phyloP scores from a whole-genome alignment of 73 alveolate species.

The Uronychia setigera region DNA sequence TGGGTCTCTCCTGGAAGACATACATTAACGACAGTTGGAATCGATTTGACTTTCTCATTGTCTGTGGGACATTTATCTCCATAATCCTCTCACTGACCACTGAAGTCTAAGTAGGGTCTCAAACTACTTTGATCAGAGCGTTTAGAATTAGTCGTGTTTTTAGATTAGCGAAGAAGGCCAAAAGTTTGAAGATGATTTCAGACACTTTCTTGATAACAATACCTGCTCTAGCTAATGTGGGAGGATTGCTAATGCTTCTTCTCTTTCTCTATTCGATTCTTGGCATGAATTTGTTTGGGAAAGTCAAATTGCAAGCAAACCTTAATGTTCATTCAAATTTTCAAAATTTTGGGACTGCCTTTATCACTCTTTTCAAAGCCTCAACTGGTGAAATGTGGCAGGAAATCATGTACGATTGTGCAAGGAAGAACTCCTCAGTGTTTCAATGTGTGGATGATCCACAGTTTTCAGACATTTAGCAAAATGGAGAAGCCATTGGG shows the following conservation, averaged over 20 bases:
- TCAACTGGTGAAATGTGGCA: conserved; percentile 62
- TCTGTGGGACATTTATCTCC: conserved; percentile 31
- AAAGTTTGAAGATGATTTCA: conserved; percentile 45
- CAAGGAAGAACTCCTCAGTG: neutral
- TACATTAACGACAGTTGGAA: conserved; percentile 58
- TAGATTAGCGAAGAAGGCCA: conserved; percentile 46
- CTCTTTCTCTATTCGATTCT: conserved; percentile 32
- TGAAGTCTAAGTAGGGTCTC: conserved; percentile 3
- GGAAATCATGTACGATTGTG: conserved; percentile 23
- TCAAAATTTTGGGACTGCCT: conserved; percentile 19
- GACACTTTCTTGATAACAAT: conserved; percentile 45
- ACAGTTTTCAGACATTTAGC: neutral
- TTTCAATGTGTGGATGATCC: conserved; percentile 15
- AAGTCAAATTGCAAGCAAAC: conserved; percentile 25
- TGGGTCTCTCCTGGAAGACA: conserved; percentile 10
- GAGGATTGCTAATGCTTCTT: conserved; percentile 22
- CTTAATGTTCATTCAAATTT: conserved; percentile 23
- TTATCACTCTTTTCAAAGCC: conserved; percentile 8
- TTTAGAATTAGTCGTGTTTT: conserved; percentile 40
- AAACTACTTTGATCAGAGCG: conserved; percentile 43
- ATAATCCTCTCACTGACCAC: conserved; percentile 9
- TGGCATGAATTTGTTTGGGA: conserved; percentile 44
- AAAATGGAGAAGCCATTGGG: conserved; percentile 12
- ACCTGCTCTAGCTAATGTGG: conserved; percentile 64
- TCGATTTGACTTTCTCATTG: conserved; percentile 38